Evolutionary conservation across 2,329 filamentous ascomycete genomes (phyloP).

Genomic region (Aspergillus fijiensis): DNA sequence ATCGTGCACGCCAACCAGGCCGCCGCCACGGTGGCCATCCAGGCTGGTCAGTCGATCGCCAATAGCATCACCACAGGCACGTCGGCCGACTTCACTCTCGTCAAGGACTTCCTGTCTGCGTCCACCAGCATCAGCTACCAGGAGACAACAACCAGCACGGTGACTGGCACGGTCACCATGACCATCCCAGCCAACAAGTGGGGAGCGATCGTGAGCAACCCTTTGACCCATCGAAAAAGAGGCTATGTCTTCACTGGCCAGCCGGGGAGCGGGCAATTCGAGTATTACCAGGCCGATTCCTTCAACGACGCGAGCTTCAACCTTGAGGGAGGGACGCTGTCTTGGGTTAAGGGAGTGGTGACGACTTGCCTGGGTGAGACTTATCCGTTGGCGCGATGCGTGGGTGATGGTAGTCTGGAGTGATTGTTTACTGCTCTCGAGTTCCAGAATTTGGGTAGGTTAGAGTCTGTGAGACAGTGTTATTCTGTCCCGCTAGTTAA

Average conservation of each 20-base stretch:
- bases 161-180: conserved; percentile 21
- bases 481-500: too few species aligned
- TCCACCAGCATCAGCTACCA: conserved; percentile 8
- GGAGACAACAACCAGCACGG: conserved; percentile 11
- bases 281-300: conserved; percentile 20
- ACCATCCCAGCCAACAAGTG: conserved; percentile 19
- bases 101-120: conserved; percentile 13
- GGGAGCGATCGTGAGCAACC: conserved; percentile 21
- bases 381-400: conserved; percentile 16
- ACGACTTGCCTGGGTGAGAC: conserved; percentile 19
- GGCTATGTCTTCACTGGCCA: conserved; percentile 20
- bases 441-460: too few species aligned
- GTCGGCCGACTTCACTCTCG: conserved; percentile 4
- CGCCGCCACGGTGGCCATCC: conserved; percentile 16
- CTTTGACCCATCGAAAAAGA: conserved; percentile 14
- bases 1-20: conserved; percentile 18
- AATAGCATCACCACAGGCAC: conserved; percentile 15
- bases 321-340: conserved; percentile 7
- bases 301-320: conserved; percentile 10
- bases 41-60: conserved; percentile 14
- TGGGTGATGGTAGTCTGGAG: conserved; percentile 15
- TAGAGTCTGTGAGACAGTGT: too few species aligned
- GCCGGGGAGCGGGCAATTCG: conserved; percentile 12
- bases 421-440: neutral
- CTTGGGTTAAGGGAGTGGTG: conserved; percentile 20